Evolutionary conservation across 305 asterid genomes (phyloP).

Genomic region (Solanum hybrid): DNA sequence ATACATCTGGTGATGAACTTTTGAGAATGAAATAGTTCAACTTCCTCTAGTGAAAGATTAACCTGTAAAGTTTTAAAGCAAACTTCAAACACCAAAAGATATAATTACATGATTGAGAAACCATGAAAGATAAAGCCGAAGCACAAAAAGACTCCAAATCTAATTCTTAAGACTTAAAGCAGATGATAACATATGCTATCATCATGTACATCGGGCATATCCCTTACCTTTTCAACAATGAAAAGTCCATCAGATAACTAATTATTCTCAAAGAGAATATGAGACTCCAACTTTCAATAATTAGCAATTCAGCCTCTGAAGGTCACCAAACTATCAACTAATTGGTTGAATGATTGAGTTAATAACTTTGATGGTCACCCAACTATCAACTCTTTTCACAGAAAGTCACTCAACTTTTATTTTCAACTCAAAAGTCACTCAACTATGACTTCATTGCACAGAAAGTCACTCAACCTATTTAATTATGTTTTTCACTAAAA

Average conservation of each 20-base stretch:
- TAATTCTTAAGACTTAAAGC: background rate
- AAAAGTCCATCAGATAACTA: background rate
- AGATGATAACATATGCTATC: background rate
- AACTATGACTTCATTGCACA: no score
- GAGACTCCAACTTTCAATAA: no score
- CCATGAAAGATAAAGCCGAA: background rate
- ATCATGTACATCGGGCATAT: background rate
- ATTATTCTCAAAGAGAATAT: background rate
- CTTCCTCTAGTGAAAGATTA: background rate
- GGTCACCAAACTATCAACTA: no score
- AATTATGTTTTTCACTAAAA: no score
- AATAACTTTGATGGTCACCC: no score
- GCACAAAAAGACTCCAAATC: background rate
- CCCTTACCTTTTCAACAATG: background rate
- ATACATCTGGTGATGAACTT: background rate
- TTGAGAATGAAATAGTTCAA: background rate
- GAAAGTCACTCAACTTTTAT: no score
- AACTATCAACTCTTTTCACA: no score
- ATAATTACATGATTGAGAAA: background rate
- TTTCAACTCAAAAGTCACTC: no score
- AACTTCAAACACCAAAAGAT: background rate
- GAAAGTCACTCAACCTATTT: no score
- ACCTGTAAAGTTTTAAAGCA: no score
- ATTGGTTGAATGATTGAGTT: no score
- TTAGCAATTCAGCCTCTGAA: no score